Base-by-base conservation (phyloP, 371 early-diverging fungal species). In the Massospora cicadina region DNA sequence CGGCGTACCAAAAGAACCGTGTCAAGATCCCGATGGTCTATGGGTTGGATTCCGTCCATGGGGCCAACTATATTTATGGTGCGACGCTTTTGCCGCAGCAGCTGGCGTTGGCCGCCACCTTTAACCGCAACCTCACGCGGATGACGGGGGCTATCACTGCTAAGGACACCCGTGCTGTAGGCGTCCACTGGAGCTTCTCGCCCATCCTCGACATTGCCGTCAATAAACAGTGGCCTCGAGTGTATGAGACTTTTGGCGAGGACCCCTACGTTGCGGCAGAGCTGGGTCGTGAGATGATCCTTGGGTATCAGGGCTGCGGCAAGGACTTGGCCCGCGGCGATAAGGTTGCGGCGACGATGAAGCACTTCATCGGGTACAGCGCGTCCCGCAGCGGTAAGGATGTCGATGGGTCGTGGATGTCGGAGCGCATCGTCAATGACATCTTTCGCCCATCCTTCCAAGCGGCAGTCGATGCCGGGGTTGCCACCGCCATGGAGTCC, bases 221-320 rank as follows among this genome's bases (percentile, higher is more conserved):
- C 25, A 79, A 77, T 61, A 84, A 84, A 71, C 77, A 80, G 62
- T 85, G 86, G 86, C 76, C 84, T 0, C 77, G 86, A 13, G 79
- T 79, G 0, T 85, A 80, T 66, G 84, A 85, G 61, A 74, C 73
- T 62, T 77, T 78, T 70, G 79, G 79, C 17, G 73, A 71, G 66
- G 70, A 85, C 54, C 83, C 86, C 10, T 73, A 75, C 66, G 68
- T 85, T 31, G 74, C 76, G 0, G 71, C 79, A 0, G 67, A 73
- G 54, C 76, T 85, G 79, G 81, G 79, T 1, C 65, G 67, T 23
- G 77, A 79, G 25, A 68, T 76, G 2, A 72, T 83, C 7, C 71
- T 72, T 57, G 86, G 86, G 17, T 75, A 81, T 29, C 86, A 85
- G 68, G 86, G 86, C 24, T 73, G 81, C 66, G 72, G 72, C 61